Conservation (phyloP, 1,284 basidiomycete species). For the Cutaneotrichosporon sp. region DNA sequence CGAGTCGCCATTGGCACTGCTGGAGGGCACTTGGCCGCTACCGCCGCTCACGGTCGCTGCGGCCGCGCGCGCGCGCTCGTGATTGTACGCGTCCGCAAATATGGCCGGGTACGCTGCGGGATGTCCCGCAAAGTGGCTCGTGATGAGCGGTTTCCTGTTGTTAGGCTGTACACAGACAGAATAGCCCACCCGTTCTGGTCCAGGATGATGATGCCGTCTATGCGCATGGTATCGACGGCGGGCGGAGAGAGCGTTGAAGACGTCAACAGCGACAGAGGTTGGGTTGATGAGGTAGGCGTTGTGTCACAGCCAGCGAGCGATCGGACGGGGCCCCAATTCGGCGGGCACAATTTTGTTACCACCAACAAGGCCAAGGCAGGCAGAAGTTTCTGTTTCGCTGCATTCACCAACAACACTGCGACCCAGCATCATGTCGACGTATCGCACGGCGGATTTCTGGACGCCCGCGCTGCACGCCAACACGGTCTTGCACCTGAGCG, state of each 20-base stretch:
- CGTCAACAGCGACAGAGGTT: background rate
- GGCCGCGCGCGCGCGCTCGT: conserved; percentile 57
- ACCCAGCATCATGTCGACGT: conserved; percentile 13
- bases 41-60: background rate
- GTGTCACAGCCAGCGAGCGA: background rate
- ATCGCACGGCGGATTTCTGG: conserved; percentile 37
- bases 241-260: background rate
- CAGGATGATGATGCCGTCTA: conserved; percentile 86
- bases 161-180: conserved; percentile 14
- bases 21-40: too few relatives aligned
- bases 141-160: conserved; percentile 73
- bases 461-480: conserved; percentile 43
- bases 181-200: conserved; percentile 65
- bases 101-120: conserved; percentile 73
- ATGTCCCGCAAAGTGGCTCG: conserved; percentile 79
- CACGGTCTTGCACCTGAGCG: conserved; percentile 41
- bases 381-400: background rate
- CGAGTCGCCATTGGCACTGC: too few relatives aligned
- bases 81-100: conserved; percentile 79
- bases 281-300: background rate
- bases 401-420: background rate
- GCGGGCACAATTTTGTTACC: conserved; percentile 1
- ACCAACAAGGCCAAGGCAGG: background rate
- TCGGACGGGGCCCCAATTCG: background rate
- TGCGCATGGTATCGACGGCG: conserved; percentile 41